These are phyloP conservation scores for Nakazawaea pomicola DNA, from an alignment of 805 yeast species.

Conservation along the genomic window DNA sequence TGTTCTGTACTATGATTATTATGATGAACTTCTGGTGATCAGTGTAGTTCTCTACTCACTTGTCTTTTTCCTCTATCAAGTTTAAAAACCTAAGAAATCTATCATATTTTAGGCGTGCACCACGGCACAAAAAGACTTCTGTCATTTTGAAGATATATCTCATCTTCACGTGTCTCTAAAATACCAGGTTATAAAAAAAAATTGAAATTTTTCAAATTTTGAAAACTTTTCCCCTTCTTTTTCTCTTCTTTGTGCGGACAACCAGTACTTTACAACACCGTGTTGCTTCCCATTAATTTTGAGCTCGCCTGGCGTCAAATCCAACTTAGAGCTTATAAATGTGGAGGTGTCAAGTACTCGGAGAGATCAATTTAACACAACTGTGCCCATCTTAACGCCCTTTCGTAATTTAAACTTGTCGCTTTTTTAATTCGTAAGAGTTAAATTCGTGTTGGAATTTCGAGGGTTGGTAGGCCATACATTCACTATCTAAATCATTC, in stretches of 20 bases:
- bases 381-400: slow-evolving; percentile 66
- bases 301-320: slow-evolving; percentile 14
- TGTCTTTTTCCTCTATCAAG: no score
- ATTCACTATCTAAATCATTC: slow-evolving; percentile 22
- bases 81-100: neutral
- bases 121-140: no score
- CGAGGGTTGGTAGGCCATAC: slow-evolving; percentile 73
- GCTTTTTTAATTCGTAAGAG: slow-evolving; percentile 34
- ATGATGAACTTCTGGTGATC: no score
- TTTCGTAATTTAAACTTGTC: slow-evolving; percentile 32
- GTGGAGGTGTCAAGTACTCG: slow-evolving; percentile 66
- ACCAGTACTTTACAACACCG: slow-evolving; percentile 62
- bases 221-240: slow-evolving; percentile 14
- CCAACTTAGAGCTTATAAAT: slow-evolving; percentile 16
- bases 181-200: neutral
- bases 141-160: neutral
- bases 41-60: no score
- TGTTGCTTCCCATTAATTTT: slow-evolving; percentile 54
- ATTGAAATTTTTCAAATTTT: slow-evolving; percentile 12
- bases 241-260: slow-evolving; percentile 59
- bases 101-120: neutral
- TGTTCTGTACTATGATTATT: no score
- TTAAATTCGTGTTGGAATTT: slow-evolving; percentile 29
- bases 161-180: slow-evolving; percentile 2
- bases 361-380: slow-evolving; percentile 44